These are phyloP conservation scores for Colletotrichum sojae DNA, from an alignment of 2,329 filamentous ascomycete genomes.

Conservation along the genomic window DNA sequence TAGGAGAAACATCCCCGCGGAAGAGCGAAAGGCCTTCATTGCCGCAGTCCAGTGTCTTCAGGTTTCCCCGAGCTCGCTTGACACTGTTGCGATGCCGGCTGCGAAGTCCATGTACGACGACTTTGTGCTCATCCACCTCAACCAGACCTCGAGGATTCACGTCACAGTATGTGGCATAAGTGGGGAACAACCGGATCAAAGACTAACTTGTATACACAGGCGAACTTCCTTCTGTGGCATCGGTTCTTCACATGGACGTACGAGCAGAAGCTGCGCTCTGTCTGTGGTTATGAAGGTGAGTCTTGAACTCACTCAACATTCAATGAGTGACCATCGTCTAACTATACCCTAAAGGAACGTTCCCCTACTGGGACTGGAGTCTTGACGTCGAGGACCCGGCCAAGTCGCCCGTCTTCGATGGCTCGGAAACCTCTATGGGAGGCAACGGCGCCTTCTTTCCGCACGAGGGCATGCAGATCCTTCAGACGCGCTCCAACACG, in stretches of 20 bases:
- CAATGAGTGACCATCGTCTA: not conserved
- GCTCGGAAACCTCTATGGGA: constrained; percentile 54
- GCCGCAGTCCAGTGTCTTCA: constrained; percentile 31
- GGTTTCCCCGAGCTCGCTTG: constrained; percentile 12
- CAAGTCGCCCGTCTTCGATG: constrained; percentile 56
- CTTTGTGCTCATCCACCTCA: constrained; percentile 41
- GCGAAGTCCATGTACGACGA: constrained; percentile 38
- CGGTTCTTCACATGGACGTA: constrained; percentile 43
- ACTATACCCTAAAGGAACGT: constrained; percentile 21
- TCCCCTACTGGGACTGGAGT: constrained; percentile 39
- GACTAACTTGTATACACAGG: not conserved
- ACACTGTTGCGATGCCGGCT: constrained; percentile 21
- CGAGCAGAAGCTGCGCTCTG: constrained; percentile 43
- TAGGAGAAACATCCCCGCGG: constrained; percentile 26
- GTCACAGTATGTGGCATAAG: constrained; percentile 17
- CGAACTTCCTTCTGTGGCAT: constrained; percentile 44
- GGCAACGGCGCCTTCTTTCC: constrained; percentile 54
- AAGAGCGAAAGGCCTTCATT: constrained; percentile 29
- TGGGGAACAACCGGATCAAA: not conserved
- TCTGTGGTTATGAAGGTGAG: constrained; percentile 44
- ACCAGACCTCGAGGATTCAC: constrained; percentile 36
- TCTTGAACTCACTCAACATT: not conserved
- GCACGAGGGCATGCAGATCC: constrained; percentile 42
- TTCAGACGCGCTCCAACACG: constrained; percentile 1
- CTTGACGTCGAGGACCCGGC: constrained; percentile 46